Evolutionary conservation across 345 rosid genomes (phyloP).

Genomic region (Laguncularia racemosa): DNA sequence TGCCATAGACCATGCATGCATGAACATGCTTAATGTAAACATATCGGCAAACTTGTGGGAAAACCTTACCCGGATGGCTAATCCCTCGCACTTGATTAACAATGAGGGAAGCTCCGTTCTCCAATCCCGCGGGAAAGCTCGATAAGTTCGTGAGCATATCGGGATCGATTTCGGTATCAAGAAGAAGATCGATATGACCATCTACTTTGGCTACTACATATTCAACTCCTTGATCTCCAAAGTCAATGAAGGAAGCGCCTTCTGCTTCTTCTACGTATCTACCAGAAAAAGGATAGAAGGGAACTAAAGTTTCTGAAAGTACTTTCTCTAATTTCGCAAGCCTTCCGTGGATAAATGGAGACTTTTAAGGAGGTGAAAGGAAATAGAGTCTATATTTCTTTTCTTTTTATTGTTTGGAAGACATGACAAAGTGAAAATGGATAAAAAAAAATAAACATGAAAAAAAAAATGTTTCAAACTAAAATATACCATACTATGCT

Average conservation of each 20-base stretch:
- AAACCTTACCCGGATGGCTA: slow-evolving; percentile 11
- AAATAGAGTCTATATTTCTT: too few relatives aligned
- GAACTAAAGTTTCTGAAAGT: slow-evolving; percentile 16
- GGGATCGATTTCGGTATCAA: slow-evolving; percentile 3
- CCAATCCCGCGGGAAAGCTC: slow-evolving; percentile 4
- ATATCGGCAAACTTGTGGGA: slow-evolving; percentile 19
- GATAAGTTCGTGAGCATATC: slow-evolving; percentile 9
- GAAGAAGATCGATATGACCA: slow-evolving; percentile 3
- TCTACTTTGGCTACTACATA: slow-evolving; percentile 14
- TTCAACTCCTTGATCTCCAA: slow-evolving; percentile 23
- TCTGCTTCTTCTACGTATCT: slow-evolving; percentile 5
- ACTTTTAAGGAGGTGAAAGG: too few relatives aligned
- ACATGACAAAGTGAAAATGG: too few relatives aligned
- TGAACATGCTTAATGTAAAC: slow-evolving; percentile 7
- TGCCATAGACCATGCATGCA: slow-evolving; percentile 9
- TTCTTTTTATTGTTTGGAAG: too few relatives aligned
- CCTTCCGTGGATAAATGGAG: slow-evolving; percentile 4
- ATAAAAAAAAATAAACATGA: too few relatives aligned
- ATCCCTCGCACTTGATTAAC: slow-evolving; percentile 19
- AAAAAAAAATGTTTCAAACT: too few relatives aligned
- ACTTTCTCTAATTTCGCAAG: slow-evolving; percentile 25
- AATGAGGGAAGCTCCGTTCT: neutral
- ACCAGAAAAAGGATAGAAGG: slow-evolving; percentile 19
- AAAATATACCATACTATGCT: too few relatives aligned
- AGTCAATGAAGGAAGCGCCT: slow-evolving; percentile 6